Conservation (phyloP, 768 basidiomycete species). For the Suillus alpinus region DNA sequence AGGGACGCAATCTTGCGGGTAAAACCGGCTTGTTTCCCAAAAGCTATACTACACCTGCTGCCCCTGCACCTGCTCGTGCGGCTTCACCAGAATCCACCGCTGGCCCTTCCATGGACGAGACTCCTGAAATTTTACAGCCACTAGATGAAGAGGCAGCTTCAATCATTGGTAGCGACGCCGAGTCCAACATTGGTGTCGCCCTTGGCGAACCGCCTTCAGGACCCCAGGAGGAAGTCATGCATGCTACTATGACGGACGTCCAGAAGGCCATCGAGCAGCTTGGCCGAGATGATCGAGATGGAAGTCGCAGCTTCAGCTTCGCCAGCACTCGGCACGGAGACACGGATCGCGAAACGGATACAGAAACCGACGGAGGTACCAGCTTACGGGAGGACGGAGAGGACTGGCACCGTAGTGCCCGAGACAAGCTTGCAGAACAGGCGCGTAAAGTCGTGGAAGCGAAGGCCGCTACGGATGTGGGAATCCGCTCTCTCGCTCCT, state of each 20-base stretch:
- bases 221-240: conserved; percentile 62
- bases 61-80: conserved; percentile 35
- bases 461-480: conserved; percentile 38
- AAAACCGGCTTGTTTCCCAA: conserved; percentile 90
- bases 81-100: conserved; percentile 25
- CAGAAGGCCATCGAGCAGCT: conserved; percentile 90
- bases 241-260: conserved; percentile 85
- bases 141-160: conserved; percentile 47
- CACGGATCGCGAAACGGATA: conserved; percentile 44
- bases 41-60: conserved; percentile 72
- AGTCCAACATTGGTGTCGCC: conserved; percentile 26
- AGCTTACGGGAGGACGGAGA: conserved; percentile 47
- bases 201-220: conserved; percentile 19
- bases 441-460: conserved; percentile 59
- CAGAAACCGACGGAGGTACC: conserved; percentile 47
- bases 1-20: conserved; percentile 84
- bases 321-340: conserved; percentile 60
- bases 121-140: conserved; percentile 36
- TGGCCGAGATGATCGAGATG: conserved; percentile 56
- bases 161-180: conserved; percentile 20
- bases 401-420: conserved; percentile 63
- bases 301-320: conserved; percentile 73
- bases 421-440: conserved; percentile 67
- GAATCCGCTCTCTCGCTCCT: conserved; percentile 46
- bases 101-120: conserved; percentile 17